Conservation (phyloP, 305 asterid species). For the Fraxinus dipetala region DNA sequence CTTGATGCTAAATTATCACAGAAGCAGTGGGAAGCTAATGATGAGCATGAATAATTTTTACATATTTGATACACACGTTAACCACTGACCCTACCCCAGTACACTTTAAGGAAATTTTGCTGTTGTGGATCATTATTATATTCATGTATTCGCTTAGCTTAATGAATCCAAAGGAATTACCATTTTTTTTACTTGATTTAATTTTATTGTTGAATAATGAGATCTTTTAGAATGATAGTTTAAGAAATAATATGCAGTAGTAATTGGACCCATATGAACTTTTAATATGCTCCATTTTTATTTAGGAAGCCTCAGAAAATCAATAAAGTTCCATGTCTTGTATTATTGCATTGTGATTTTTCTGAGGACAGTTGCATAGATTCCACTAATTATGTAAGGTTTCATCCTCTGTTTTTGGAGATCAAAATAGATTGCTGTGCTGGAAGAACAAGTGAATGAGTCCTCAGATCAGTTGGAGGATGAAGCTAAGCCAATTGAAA, state of each 20-base stretch:
- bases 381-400: slow-evolving; percentile 3
- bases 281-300: neutral
- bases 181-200: neutral
- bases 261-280: neutral
- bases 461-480: slow-evolving; percentile 65
- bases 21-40: neutral
- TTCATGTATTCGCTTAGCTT: neutral
- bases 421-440: slow-evolving; percentile 52
- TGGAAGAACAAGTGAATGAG: slow-evolving; percentile 76
- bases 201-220: neutral
- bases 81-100: neutral
- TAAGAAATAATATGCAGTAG: neutral
- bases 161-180: neutral
- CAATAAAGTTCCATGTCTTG: neutral
- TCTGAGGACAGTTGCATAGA: neutral
- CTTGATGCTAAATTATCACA: neutral
- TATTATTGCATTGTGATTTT: neutral
- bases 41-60: neutral
- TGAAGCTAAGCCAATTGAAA: slow-evolving; percentile 57
- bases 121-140: neutral
- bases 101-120: neutral
- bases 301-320: neutral
- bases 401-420: slow-evolving; percentile 13
- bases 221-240: neutral
- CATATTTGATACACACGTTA: neutral